These are phyloP conservation scores for Termitomyces bulborhizus DNA, from an alignment of 768 basidiomycete species.

Conservation along the genomic window DNA sequence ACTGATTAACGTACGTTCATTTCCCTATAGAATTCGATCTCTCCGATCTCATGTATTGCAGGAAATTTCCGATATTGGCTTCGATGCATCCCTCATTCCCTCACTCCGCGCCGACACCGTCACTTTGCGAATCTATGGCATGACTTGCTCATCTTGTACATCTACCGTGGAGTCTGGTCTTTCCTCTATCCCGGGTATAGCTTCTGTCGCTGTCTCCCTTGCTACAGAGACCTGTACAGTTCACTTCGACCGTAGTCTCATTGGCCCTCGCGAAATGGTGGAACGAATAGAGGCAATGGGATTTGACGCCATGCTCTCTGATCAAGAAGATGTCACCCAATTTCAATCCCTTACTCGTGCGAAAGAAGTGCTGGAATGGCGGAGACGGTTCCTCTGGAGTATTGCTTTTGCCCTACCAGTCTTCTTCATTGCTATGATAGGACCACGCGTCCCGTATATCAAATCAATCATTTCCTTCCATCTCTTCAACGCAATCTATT, in stretches of 20 bases:
- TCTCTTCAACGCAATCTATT: constrained; percentile 62
- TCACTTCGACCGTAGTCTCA: constrained; percentile 63
- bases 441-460: constrained; percentile 59
- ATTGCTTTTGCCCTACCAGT: constrained; percentile 85
- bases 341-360: constrained; percentile 79
- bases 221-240: constrained; percentile 72
- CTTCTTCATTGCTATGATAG: constrained; percentile 87
- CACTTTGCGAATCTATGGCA: constrained; percentile 80
- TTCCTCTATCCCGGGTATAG: constrained; percentile 65
- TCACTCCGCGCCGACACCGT: constrained; percentile 58
- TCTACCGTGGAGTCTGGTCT: constrained; percentile 71
- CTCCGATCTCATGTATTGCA: constrained; percentile 22
- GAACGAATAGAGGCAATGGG: constrained; percentile 85
- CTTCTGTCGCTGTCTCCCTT: constrained; percentile 64
- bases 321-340: constrained; percentile 78
- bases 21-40: background rate
- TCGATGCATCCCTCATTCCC: constrained; percentile 78
- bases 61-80: constrained; percentile 93
- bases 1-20: constrained; percentile 58
- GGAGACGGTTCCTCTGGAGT: constrained; percentile 66
- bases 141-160: constrained; percentile 85
- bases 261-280: constrained; percentile 84
- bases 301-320: constrained; percentile 82
- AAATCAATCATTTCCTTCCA: constrained; percentile 41
- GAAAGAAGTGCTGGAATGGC: constrained; percentile 92